Conservation (phyloP, 2,329 filamentous ascomycete genomes). For the Stylonectria norvegica region DNA sequence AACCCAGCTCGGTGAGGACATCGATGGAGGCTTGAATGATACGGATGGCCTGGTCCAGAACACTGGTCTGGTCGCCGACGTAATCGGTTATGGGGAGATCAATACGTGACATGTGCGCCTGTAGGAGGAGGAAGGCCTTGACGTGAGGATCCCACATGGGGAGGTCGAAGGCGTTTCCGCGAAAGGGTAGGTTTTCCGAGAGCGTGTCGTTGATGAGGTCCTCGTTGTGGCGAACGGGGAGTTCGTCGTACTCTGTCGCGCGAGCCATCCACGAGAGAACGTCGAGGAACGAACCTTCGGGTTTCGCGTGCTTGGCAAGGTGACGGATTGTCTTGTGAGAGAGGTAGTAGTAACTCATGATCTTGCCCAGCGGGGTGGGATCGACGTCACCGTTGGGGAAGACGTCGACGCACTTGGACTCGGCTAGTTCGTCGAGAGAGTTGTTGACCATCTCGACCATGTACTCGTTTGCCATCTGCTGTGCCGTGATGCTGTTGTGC, state of each 20-base stretch:
- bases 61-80: constrained; percentile 84
- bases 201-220: constrained; percentile 94
- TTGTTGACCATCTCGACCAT: constrained; percentile 91
- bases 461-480: constrained; percentile 85
- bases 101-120: constrained; percentile 91
- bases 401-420: constrained; percentile 79
- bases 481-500: constrained; percentile 81
- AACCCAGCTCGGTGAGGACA: constrained; percentile 84
- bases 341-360: constrained; percentile 99
- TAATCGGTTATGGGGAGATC: constrained; percentile 95
- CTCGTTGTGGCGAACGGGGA: constrained; percentile 96
- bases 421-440: constrained; percentile 75
- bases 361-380: constrained; percentile 87
- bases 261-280: constrained; percentile 88
- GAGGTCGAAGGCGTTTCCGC: constrained; percentile 59
- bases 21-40: constrained; percentile 95
- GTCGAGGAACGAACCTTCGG: constrained; percentile 73
- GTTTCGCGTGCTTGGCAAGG: constrained; percentile 72
- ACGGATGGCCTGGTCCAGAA: constrained; percentile 94
- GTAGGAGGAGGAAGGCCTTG: constrained; percentile 89
- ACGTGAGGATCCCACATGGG: constrained; percentile 99
- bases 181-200: constrained; percentile 71
- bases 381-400: constrained; percentile 87
- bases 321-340: constrained; percentile 92
- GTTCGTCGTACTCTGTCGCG: constrained; percentile 94